A percentile compares a stretch with the other conserved stretches of the same genome.
Conservation (phyloP, 768 basidiomycete species). For the Bullera alba region DNA sequence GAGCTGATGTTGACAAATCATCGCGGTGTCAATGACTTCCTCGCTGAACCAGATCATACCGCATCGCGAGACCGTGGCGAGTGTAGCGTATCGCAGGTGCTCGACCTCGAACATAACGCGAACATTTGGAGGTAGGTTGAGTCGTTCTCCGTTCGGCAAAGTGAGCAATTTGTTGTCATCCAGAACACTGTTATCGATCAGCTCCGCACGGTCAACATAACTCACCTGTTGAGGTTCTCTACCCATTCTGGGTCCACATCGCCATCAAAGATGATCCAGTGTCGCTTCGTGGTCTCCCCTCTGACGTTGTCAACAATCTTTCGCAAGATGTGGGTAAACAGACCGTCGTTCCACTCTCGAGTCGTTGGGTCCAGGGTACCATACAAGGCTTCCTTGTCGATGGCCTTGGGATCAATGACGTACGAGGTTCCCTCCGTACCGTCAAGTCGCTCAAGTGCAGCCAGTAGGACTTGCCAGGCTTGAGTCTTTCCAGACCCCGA, state of each 20-base stretch:
- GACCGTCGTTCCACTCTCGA: slow-evolving; percentile 97
- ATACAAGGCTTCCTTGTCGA: slow-evolving; percentile 96
- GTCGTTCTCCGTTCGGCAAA: slow-evolving; percentile 93
- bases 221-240: slow-evolving; percentile 94
- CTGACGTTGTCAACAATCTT: slow-evolving; percentile 98
- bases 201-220: neutral
- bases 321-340: slow-evolving; percentile 94
- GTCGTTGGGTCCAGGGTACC: slow-evolving; percentile 95
- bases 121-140: slow-evolving; percentile 92
- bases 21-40: slow-evolving; percentile 79
- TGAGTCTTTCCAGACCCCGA: slow-evolving; percentile 95
- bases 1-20: slow-evolving; percentile 88
- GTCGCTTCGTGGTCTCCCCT: slow-evolving; percentile 89
- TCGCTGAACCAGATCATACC: slow-evolving; percentile 99
- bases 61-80: slow-evolving; percentile 97
- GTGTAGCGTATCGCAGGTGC: slow-evolving; percentile 90
- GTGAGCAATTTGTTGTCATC: slow-evolving; percentile 98
- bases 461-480: slow-evolving; percentile 89
- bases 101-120: slow-evolving; percentile 99
- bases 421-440: slow-evolving; percentile 88
- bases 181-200: slow-evolving; percentile 61
- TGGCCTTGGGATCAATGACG: slow-evolving; percentile 98
- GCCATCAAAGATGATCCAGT: slow-evolving; percentile 99
- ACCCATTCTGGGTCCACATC: slow-evolving; percentile 99
- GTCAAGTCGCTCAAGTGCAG: slow-evolving; percentile 82